Evolutionary conservation across 768 basidiomycete genomes (phyloP), one percentile per base, ranked within the genome.

Genomic region (Saitozyma podzolica): DNA sequence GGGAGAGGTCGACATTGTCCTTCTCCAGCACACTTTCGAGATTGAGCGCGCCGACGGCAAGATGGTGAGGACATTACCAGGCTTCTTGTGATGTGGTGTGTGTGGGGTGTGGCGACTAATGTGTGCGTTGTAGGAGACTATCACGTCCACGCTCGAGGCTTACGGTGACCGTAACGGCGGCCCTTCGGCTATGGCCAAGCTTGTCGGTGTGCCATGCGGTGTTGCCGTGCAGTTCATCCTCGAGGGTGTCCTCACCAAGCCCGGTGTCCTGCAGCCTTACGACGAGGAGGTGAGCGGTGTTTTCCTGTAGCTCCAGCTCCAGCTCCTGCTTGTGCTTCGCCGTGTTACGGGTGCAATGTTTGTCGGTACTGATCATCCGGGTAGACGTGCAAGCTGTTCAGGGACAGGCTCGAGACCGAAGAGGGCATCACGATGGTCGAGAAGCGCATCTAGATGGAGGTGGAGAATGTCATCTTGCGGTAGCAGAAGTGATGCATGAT

Each of bases 21-120:
- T 98, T 88, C 86, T 99, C 58, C 95, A 97, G 82, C 95, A 99
- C 85, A 95, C 94, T 83, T 98, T 99, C 77, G 82, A 91, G 70
- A 88, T 98, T 43, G 88, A 93, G 77, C 90, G 89, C 85, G 83
- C 85, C 41, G 91, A 97, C 73, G 93, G 95, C 52, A 84, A 81
- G 53, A 82, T 85, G 81, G 88, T 87, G 63, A 56, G 84, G 70
- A 54, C 58, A 6, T 5, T 5, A 29, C 29, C 2, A 2, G 29
- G 29, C 29, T 29, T 29, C 29, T 29, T 29, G 29, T 29, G 29
- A 29, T 29, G 29, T 29, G 29, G 29, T 29, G 29, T 2, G 29
- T 29, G 29, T 29, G 29, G 29, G 2, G 29, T 29, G 29, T 5
- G 29, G 2, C 29, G 29, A 29, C 29, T 29, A 2, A 29, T 5